Conservation (phyloP, 2,329 filamentous ascomycete genomes). For the Alternaria sp. region DNA sequence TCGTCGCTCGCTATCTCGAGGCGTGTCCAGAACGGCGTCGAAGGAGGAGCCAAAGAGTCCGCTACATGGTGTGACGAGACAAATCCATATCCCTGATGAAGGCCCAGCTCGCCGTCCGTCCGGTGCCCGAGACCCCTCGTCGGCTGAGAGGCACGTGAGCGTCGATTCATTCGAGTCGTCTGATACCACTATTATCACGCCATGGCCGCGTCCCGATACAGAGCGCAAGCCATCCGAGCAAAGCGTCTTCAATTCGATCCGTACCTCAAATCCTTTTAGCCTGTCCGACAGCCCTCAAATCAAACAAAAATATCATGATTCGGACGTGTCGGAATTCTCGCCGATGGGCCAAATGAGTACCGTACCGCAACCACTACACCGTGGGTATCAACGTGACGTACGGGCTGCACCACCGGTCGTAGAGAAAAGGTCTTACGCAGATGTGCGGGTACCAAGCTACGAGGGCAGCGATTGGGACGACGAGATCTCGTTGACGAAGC, state of each 20-base stretch:
- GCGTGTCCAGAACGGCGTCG: constrained; percentile 10
- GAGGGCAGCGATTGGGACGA: constrained; percentile 35
- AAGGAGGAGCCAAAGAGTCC: constrained; percentile 33
- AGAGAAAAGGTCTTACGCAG: constrained; percentile 7
- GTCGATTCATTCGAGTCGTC: constrained; percentile 6
- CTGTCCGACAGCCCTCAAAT: not conserved
- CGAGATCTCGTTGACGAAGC: constrained; percentile 31
- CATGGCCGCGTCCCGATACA: constrained; percentile 17
- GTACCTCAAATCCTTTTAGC: constrained; percentile 28
- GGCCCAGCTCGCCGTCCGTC: not conserved
- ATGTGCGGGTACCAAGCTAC: constrained; percentile 35
- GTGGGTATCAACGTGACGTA: not conserved
- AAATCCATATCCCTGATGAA: constrained; percentile 24
- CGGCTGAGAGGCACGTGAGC: not conserved
- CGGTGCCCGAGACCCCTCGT: not conserved
- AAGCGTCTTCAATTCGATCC: constrained; percentile 28
- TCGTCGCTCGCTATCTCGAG: constrained; percentile 29
- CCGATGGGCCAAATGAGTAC: constrained; percentile 31
- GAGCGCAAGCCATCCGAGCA: constrained; percentile 23
- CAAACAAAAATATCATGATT: not conserved
- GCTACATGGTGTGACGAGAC: constrained; percentile 34
- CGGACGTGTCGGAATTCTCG: constrained; percentile 18
- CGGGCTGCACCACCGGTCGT: not conserved
- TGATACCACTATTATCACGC: constrained; percentile 9
- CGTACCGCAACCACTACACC: constrained; percentile 29